Conservation (phyloP, 2,329 filamentous ascomycete genomes). For the Alternaria atra region DNA sequence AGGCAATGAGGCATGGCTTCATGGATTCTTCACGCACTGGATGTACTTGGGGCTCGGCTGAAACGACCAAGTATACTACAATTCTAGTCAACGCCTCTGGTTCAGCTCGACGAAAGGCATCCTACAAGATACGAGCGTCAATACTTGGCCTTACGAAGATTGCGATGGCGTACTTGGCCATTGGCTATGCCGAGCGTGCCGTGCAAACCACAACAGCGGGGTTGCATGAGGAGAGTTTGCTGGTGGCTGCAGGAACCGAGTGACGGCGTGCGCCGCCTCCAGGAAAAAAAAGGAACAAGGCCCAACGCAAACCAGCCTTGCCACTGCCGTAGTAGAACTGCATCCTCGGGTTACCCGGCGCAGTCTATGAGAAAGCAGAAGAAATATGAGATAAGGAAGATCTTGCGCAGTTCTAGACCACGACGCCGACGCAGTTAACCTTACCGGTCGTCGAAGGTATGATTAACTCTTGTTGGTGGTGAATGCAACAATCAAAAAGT, state of each 20-base stretch:
- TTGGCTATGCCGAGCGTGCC: constrained; percentile 5
- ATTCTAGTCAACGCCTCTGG: constrained; percentile 2
- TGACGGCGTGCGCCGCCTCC: constrained; percentile 5
- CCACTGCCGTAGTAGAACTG: background rate
- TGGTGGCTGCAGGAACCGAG: constrained; percentile 13
- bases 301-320: background rate
- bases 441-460: background rate
- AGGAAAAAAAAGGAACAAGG: background rate
- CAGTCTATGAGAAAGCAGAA: background rate
- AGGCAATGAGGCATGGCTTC: background rate
- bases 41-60: constrained; percentile 16
- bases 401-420: background rate
- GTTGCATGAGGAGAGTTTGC: constrained; percentile 3
- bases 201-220: constrained; percentile 7
- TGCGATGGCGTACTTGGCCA: constrained; percentile 11
- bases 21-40: constrained; percentile 1
- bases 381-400: background rate
- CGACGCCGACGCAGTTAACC: background rate
- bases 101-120: constrained; percentile 7
- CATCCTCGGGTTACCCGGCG: background rate
- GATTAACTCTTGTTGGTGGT: background rate
- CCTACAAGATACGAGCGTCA: constrained; percentile 24
- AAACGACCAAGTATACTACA: constrained; percentile 10
- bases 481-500: background rate
- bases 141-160: constrained; percentile 24